Evolutionary conservation across 2,329 filamentous ascomycete species (phyloP).

Genomic region (Venturia oleaginea): DNA sequence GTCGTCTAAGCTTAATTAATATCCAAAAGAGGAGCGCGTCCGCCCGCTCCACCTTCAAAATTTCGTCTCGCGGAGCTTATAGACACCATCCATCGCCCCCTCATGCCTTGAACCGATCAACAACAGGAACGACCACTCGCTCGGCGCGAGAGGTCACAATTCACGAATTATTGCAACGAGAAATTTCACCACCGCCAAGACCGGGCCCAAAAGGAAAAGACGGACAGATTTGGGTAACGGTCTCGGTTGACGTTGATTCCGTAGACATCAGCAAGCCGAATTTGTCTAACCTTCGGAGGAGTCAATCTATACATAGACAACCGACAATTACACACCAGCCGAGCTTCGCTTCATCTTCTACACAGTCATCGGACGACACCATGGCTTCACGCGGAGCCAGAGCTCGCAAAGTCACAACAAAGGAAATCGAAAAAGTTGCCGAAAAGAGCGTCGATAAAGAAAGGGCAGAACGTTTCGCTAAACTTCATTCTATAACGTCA

Average conservation of each 20-base stretch:
- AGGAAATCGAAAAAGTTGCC: conserved; percentile 32
- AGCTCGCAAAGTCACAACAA: conserved; percentile 31
- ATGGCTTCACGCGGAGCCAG: conserved; percentile 34
- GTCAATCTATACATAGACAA: neutral
- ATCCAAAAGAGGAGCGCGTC: neutral
- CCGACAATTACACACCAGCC: neutral
- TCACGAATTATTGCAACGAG: neutral
- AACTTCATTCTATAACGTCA: neutral
- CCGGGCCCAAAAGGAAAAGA: neutral
- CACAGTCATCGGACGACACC: neutral
- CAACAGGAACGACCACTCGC: neutral
- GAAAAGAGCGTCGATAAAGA: conserved; percentile 24
- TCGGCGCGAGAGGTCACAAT: conserved; percentile 11
- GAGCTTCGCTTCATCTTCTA: neutral
- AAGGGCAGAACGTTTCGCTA: conserved; percentile 8
- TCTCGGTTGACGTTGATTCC: neutral
- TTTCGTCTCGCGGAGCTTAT: neutral
- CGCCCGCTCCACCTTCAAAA: conserved; percentile 7
- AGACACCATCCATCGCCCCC: neutral
- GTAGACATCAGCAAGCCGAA: neutral
- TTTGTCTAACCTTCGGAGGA: neutral
- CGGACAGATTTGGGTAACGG: conserved; percentile 1
- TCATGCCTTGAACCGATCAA: conserved; percentile 1
- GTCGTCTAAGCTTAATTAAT: neutral
- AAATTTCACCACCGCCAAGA: neutral